Base-by-base conservation (phyloP, 306 rosid genomes). In the Pyrus betulifolia region DNA sequence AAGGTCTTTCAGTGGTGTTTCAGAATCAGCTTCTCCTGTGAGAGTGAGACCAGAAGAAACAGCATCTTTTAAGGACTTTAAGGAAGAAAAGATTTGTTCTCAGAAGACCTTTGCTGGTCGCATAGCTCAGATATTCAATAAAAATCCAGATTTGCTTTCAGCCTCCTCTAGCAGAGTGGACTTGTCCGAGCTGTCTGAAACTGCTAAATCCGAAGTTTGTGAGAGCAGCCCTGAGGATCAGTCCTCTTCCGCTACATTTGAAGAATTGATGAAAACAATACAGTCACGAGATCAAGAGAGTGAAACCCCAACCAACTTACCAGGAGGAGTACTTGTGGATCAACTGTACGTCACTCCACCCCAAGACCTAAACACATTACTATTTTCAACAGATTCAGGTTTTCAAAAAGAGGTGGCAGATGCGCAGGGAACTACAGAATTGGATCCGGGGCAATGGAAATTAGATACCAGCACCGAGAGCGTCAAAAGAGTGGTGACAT, bases 241-340 rank as follows among this genome's bases (percentile, higher is more conserved):
- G 62, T 64, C 84, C 22, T 78, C 91, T 63, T 65, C 69, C 54
- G 87, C 80, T 30, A 76, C 84, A 46, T 92, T 90, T 74, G 98
- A 92, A 74, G 97, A 95, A 84, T 11, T 55, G 40, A 65, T 95
- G 78, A 89, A 23, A 61, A 82, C 75, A 70, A 51, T 90, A 77
- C 88, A 85, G 88, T 81, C 88, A 8, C 82, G 77, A 61, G 98
- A 89, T 72, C 85, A 89, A 79, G 90, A 82, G 74, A 84, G 77
- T 70, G 97, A 95, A 77, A 79, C 82, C 57, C 97, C 98, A 3
- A 74, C 63, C 73, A 89, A 92, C 82, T 88, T 95, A 74, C 82
- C 97, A 0, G 98, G 98, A 82, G 97, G 97, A 59, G 93, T 95
- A 76, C 65, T 95, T 70, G 84, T 92, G 15, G 98, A 95, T 85